Base-by-base conservation (phyloP, 1,139 yeast species). In the Sugiyamaella pinicola region DNA sequence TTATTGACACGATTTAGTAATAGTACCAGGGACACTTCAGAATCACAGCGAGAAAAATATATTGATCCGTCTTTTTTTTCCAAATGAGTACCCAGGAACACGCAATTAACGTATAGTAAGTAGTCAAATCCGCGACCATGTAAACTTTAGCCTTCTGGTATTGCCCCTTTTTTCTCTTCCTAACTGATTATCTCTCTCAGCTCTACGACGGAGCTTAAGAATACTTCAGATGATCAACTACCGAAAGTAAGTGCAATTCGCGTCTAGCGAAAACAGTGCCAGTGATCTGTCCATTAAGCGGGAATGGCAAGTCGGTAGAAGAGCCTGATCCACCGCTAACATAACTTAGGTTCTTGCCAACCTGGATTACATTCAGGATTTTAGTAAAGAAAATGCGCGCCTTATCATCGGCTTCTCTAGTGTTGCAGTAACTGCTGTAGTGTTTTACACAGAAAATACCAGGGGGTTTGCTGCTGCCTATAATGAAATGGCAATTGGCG, bases 381-480 rank as follows among this genome's bases (percentile, higher is more conserved):
- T 82, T 64, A 64, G 64, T 12, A 67, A 83, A 34, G 74, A 74
- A 47, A 95, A 90, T 64, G 70, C 78, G 24, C 84, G 86, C 61
- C 74, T 91, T 45, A 83, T 77, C 0, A 68, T 90, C 42, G 96
- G 96, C 0, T 84, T 82, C 61, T 59, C 76, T 10, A 81, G 89
- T 2, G 91, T 87, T 8, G 71, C 74, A 1, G 71, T 84, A 15
- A 87, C 96, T 1, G 96, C 79, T 1, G 67, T 74, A 4, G 79
- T 89, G 54, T 89, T 80, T 65, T 75, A 76, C 54, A 67, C 82
- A 41, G 97, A 91, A 67, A 85, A 85, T 70, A 80, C 81, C 58
- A 73, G 74, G 55, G 74, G 82, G 57, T 77, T 77, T 59, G 64
- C 66, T 7, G 73, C 73, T 4, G 75, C 75, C 2, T 65, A 72